A percentile compares a stretch with the other conserved stretches of the same genome.
Evolutionary conservation across 106 monocot species (phyloP).

Genomic region (Chionographis japonica): DNA sequence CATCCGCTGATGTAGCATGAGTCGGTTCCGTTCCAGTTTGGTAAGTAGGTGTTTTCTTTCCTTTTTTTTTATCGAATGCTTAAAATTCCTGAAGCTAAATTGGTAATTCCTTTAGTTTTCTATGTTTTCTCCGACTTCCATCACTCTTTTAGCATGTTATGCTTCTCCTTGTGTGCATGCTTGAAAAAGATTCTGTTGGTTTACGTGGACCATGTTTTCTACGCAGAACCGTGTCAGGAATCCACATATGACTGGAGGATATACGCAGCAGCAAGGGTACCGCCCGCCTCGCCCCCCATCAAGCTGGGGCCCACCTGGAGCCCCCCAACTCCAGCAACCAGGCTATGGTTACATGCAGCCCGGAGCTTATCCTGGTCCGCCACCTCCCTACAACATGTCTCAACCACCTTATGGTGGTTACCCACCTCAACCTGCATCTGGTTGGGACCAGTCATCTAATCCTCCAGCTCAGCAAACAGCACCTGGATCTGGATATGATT

Average conservation of each 20-base stretch:
- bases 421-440: slow-evolving; percentile 38
- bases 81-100: too few relatives aligned
- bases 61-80: not conserved
- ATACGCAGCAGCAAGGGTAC: slow-evolving; percentile 41
- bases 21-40: slow-evolving; percentile 14
- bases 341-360: slow-evolving; percentile 77
- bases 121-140: too few relatives aligned
- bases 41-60: slow-evolving; percentile 27
- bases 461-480: slow-evolving; percentile 32
- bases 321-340: slow-evolving; percentile 56
- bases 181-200: not conserved
- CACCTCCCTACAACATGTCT: slow-evolving; percentile 57
- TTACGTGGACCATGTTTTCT: slow-evolving; percentile 2
- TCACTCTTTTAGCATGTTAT: too few relatives aligned
- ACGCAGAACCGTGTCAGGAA: slow-evolving; percentile 63
- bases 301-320: slow-evolving; percentile 55
- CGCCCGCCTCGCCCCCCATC: slow-evolving; percentile 57
- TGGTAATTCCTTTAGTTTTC: too few relatives aligned
- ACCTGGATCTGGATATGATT: slow-evolving; percentile 45
- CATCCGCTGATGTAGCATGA: slow-evolving; percentile 23
- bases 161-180: not conserved
- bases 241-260: slow-evolving; percentile 40
- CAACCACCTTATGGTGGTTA: slow-evolving; percentile 56
- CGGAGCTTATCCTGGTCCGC: slow-evolving; percentile 58
- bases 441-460: slow-evolving; percentile 60